Evolutionary conservation across 1,284 basidiomycete genomes (phyloP), one percentile per base, ranked within the genome.

Genomic region (Meripilus lineatus): DNA sequence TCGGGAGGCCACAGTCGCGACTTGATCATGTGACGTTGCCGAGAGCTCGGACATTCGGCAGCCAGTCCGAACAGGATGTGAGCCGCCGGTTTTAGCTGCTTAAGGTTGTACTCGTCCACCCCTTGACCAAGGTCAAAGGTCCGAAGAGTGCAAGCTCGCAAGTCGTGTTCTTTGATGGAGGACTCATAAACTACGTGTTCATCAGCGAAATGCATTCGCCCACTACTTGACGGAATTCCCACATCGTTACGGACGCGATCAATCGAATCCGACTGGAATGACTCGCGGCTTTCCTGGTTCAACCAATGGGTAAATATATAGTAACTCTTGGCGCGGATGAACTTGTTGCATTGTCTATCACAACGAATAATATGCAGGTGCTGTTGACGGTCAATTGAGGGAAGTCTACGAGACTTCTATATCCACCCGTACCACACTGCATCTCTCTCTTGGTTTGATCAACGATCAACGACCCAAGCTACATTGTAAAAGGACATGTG

Each of bases 111-210:
- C 11, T 21, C 11, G 21, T 20, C 20, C 18, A 14, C 7, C 8
- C 28, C 14, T 25, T 18, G 11, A 8, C 38, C 38, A 65, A 61
- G 10, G 61, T 62, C n/a, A 58, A 72, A 34, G 70, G 70, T 40
- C 75, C 78, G 4, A 78, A 81, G 59, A 65, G 69, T 40, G 77
- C 71, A 23, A 55, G 57, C 43, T 43, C 47, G 34, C 47, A 50
- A 39, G 68, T 61, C 2, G 59, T 57, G 38, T 68, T 69, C 63
- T 70, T 66, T 5, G 66, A 68, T 11, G 73, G 70, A 35, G 72
- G 74, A 10, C 76, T 75, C 58, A 69, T 66, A 32, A 64, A 70
- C 50, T 63, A 68, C 50, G 76, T 75, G 36, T 25, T 13, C 76
- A 68, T 50, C 74, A 74, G 56, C 47, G 52, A 36, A 25, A 26